Evolutionary conservation across 495 filamentous ascomycete genomes (phyloP), one percentile per base, ranked within the genome.

Genomic region (Aspergillus asperescens): DNA sequence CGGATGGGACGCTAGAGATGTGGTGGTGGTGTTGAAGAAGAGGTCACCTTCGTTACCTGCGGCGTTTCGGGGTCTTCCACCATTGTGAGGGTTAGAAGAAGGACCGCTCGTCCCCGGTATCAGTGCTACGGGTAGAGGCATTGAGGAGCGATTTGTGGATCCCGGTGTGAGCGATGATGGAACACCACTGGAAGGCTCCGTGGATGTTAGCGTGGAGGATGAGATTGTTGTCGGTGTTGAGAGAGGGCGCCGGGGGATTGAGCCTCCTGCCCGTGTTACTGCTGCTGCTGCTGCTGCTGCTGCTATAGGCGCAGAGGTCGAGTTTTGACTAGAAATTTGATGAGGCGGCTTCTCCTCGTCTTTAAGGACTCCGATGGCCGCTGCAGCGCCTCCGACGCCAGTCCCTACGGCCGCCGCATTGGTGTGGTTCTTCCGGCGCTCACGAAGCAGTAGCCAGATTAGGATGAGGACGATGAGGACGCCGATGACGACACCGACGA

Each of bases 381-480:
- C 29, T 18, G 45, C 45, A 15, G 22, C 20, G 1, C 31, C 45
- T 34, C 7, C 40, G 8, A 13, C 40, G 5, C 27, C 42, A 9
- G 37, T 31, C 13, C 27, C 45, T 19, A 23, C 35, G 9, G 35
- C 39, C 23, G 44, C 41, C 15, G 40, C 43, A 18, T 15, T 19
- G n/a, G 15, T 29, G 8, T 32, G 50, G 12, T 39, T 54, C 31
- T 60, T 53, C 34, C 62, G 50, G 1, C 61, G 52, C n/a, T 42
- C 55, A 2, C 58, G 50, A 12, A 64, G 20, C 0, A 63, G 23
- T 9, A 57, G 51, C 66, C 64, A 69, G 1, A 64, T 19, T 4
- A 63, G 15, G 0, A 64, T 9, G 1, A 65, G 1, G n/a, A 70
- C 46, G 18, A 71, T 39, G 3, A 67, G n/a, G 13, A 69, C 61